phyloP scores from a whole-genome alignment of 1,139 yeast genomes.

The Trichomonascaceae sp. region DNA sequence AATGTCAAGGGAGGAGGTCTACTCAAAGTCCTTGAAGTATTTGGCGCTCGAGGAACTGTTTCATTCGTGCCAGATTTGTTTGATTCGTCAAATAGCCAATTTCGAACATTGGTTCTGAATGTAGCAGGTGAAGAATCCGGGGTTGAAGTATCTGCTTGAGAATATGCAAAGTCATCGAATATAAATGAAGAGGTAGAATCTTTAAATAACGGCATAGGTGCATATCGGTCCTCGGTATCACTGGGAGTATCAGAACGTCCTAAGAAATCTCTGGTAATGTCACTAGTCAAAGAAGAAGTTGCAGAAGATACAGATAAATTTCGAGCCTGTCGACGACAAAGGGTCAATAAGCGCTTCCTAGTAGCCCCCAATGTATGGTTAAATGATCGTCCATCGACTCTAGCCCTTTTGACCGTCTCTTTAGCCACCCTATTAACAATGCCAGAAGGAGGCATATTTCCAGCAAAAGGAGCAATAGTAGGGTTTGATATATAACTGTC shows the following conservation, averaged over 20 bases:
- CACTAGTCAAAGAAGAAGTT: not conserved
- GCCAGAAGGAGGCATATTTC: slow-evolving; percentile 34
- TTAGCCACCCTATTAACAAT: slow-evolving; percentile 33
- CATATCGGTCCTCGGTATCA: not conserved
- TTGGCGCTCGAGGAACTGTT: not conserved
- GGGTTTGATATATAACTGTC: slow-evolving; percentile 29
- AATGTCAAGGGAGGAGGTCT: not conserved
- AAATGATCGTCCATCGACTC: slow-evolving; percentile 24
- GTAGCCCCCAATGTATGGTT: slow-evolving; percentile 31
- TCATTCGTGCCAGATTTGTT: not conserved
- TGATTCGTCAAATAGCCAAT: not conserved
- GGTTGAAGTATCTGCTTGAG: not conserved
- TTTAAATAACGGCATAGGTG: slow-evolving; percentile 5
- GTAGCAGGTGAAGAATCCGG: not conserved
- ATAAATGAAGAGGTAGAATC: not conserved
- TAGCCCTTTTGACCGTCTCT: slow-evolving; percentile 27
- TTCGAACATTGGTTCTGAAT: not conserved
- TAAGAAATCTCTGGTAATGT: not conserved
- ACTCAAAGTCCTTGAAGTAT: not conserved
- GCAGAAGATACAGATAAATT: not conserved
- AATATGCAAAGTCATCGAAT: slow-evolving; percentile 6
- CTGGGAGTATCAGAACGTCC: not conserved
- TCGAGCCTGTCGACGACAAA: slow-evolving; percentile 21
- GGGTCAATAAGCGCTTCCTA: slow-evolving; percentile 28
- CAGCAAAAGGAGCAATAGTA: slow-evolving; percentile 33